Base-by-base conservation (phyloP, 495 filamentous ascomycete genomes). In the Extremus antarcticus region DNA sequence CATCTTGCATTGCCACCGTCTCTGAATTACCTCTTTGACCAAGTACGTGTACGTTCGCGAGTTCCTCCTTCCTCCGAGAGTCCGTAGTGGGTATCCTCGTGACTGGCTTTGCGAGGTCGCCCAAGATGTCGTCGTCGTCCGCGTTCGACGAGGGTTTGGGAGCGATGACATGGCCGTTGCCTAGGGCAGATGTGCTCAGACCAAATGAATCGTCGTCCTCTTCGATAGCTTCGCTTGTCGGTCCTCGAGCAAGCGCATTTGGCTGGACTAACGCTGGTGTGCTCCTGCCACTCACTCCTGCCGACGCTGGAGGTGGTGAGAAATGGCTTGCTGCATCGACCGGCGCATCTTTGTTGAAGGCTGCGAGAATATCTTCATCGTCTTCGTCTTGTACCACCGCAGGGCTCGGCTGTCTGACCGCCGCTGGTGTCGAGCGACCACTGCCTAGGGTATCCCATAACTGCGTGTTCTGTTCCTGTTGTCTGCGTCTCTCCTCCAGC, bases 181-280 rank as follows among this genome's bases (percentile, higher is more conserved):
- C 57, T 45, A 77, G 79, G 22, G 61, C 40, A 15, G 60, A 24
- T 61, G 91, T 61, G 52, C 72, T 80, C 38, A 96, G 75, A n/a
- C 90, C 92, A 62, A 98, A 97, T 9, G 90, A 88, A 63, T 95
- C 91, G 56, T 94, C 85, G 61, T 81, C 80, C 39, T 77, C 72
- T 0, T 54, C 52, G 17, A 40, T 40, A 1, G 23, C 48, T 17
- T 40, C 51, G 24, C n/a, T 47, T 8, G 22, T 38, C 32, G 41
- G 15, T 35, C 7, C 15, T 23, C 50, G 10, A 21, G 21, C 13
- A 43, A 29, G 16, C 17, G 60, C 53, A 16, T 47, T 25, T 13
- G 43, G 45, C 35, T 43, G 22, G 17, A 20, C 46, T 3, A 43
- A 16, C 13, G 51, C 55, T 1, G 59, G 59, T 25, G 55, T 58